Percentiles rank a stretch among this genome's conserved stretches.
phyloP scores from a whole-genome alignment of 148 eudicot genomes.

The Euryodendron excelsum region DNA sequence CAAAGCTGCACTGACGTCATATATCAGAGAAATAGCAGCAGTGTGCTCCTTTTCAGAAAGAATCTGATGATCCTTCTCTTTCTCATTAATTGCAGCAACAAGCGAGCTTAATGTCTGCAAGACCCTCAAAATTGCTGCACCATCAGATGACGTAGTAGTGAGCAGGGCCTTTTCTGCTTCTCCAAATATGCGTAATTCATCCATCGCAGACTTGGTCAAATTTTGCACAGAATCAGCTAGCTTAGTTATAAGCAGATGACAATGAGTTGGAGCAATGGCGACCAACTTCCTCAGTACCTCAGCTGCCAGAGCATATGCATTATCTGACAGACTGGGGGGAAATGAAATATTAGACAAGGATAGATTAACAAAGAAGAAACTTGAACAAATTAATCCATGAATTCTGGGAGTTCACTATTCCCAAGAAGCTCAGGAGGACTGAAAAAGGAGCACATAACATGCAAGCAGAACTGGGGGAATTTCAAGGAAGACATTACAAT shows the following conservation, averaged over 20 bases:
- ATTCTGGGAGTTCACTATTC: not conserved
- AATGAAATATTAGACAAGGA: conserved; percentile 20
- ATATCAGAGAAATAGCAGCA: conserved; percentile 51
- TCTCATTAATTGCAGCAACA: conserved; percentile 54
- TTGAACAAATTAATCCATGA: not conserved
- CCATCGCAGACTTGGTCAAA: conserved; percentile 73
- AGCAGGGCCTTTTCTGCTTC: conserved; percentile 80
- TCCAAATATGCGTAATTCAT: conserved; percentile 66
- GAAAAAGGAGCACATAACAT: not conserved
- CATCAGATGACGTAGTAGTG: conserved; percentile 74
- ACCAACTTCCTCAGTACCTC: conserved; percentile 88
- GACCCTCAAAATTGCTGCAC: conserved; percentile 87
- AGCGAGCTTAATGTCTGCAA: conserved; percentile 88
- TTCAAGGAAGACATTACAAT: not conserved
- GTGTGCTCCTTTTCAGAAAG: conserved; percentile 40
- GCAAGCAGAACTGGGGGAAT: not conserved
- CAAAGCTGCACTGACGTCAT: conserved; percentile 63
- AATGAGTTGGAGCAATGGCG: conserved; percentile 62
- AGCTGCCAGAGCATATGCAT: conserved; percentile 81
- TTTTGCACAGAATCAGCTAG: conserved; percentile 69
- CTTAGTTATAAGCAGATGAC: conserved; percentile 78
- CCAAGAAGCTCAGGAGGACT: conserved; percentile 6
- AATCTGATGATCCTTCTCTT: conserved; percentile 45
- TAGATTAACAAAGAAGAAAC: not conserved
- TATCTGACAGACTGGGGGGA: conserved; percentile 77